These are phyloP conservation scores for Mycosphaerella arachidis DNA, from an alignment of 2,329 filamentous ascomycete genomes.

Conservation along the genomic window DNA sequence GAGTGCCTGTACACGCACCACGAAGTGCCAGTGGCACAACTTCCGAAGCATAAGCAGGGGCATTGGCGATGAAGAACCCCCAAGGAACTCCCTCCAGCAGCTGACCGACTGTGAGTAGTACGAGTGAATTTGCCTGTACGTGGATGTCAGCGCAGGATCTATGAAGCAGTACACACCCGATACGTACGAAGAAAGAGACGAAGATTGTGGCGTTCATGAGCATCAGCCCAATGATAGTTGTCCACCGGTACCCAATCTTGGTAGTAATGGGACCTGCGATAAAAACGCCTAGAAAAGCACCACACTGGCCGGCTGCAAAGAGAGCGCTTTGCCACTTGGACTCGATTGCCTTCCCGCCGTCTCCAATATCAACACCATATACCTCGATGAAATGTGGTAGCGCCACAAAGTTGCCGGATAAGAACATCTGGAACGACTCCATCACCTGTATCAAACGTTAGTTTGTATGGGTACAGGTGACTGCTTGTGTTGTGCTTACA, in stretches of 20 bases:
- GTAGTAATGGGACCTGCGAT: conserved; percentile 56
- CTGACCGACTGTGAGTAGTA: conserved; percentile 48
- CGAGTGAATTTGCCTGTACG: conserved; percentile 37
- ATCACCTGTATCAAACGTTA: conserved; percentile 43
- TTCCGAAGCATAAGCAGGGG: conserved; percentile 56
- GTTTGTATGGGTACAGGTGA: conserved; percentile 28
- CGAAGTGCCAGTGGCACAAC: conserved; percentile 54
- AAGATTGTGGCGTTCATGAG: conserved; percentile 55
- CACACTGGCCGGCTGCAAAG: conserved; percentile 50
- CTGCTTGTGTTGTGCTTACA: conserved; percentile 41
- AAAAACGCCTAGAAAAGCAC: conserved; percentile 55
- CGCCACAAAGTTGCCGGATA: conserved; percentile 55
- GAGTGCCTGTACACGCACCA: conserved; percentile 53
- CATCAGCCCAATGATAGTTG: conserved; percentile 51
- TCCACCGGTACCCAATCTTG: conserved; percentile 54
- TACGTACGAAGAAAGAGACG: conserved; percentile 49
- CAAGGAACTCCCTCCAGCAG: conserved; percentile 57
- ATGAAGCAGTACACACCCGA: not conserved
- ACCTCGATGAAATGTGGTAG: conserved; percentile 41
- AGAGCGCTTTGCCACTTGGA: conserved; percentile 55
- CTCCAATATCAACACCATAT: conserved; percentile 41
- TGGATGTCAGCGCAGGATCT: conserved; percentile 3
- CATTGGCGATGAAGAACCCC: conserved; percentile 60
- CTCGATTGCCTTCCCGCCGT: conserved; percentile 38
- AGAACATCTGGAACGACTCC: conserved; percentile 58